Evolutionary conservation across 2,329 filamentous ascomycete species (phyloP).

Genomic region (Rutstroemia sp.): DNA sequence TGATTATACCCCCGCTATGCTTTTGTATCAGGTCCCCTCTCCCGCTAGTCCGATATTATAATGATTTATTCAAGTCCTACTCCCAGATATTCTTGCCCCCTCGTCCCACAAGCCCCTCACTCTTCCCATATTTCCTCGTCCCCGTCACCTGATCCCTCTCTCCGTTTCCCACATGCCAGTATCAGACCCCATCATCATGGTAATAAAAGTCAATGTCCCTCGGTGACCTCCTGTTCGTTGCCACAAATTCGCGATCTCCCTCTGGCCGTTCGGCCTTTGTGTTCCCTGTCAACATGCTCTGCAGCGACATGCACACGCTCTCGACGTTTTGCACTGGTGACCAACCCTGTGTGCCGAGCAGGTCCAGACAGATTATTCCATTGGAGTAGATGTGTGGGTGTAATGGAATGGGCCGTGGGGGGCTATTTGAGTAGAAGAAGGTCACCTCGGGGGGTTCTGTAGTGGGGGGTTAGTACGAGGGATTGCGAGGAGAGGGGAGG

Average conservation of each 20-base stretch:
- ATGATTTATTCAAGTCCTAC: background rate
- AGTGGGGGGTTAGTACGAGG: background rate
- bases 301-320: slow-evolving; percentile 92
- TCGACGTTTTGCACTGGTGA: slow-evolving; percentile 95
- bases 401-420: slow-evolving; percentile 70
- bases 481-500: slow-evolving; percentile 49
- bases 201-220: slow-evolving; percentile 91
- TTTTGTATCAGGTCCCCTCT: background rate
- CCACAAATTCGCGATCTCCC: slow-evolving; percentile 84
- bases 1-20: background rate
- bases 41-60: background rate
- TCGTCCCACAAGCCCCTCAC: background rate
- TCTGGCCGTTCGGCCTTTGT: slow-evolving; percentile 83
- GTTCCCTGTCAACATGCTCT: slow-evolving; percentile 97
- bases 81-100: too few species aligned
- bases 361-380: slow-evolving; percentile 94
- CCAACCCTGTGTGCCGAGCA: slow-evolving; percentile 85
- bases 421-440: slow-evolving; percentile 54
- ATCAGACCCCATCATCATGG: slow-evolving; percentile 70
- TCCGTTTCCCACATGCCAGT: background rate
- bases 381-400: slow-evolving; percentile 91
- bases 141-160: background rate
- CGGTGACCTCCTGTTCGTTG: slow-evolving; percentile 68
- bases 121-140: background rate
- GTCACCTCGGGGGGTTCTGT: slow-evolving; percentile 90